These are phyloP conservation scores for Beauveria pseudobassiana DNA, from an alignment of 2,329 filamentous ascomycete species.

Conservation along the genomic window DNA sequence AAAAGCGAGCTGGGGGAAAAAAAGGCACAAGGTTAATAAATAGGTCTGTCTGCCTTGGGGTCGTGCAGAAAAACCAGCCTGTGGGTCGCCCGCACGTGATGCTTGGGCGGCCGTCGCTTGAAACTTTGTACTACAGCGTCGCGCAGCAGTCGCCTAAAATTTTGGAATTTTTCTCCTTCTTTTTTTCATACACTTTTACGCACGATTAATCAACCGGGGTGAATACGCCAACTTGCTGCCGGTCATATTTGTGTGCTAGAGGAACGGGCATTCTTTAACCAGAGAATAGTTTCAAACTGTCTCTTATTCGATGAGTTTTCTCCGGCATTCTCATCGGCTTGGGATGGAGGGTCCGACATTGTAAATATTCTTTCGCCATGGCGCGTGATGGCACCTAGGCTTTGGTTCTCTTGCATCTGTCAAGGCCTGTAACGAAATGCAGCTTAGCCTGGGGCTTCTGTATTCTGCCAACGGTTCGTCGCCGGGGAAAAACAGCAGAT, in stretches of 20 bases:
- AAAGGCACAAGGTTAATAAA: not conserved
- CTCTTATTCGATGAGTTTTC: slow-evolving; percentile 9
- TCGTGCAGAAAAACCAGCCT: not conserved
- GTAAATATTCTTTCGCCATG: not conserved
- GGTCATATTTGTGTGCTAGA: slow-evolving; percentile 58
- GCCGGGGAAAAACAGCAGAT: not conserved
- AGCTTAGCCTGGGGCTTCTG: not conserved
- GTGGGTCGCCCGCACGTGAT: slow-evolving; percentile 21
- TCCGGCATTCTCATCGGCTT: slow-evolving; percentile 6
- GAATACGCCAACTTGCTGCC: slow-evolving; percentile 41
- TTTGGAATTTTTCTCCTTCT: not conserved
- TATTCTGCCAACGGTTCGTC: not conserved
- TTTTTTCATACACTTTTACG: slow-evolving; percentile 37
- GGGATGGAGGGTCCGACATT: slow-evolving; percentile 13
- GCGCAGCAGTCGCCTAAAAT: not conserved
- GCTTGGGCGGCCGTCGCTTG: not conserved
- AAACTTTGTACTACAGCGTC: not conserved
- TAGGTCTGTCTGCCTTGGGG: not conserved
- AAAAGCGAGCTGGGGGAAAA: not conserved
- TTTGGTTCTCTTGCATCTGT: not conserved
- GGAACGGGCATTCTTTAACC: slow-evolving; percentile 23
- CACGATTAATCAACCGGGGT: slow-evolving; percentile 56
- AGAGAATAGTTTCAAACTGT: not conserved
- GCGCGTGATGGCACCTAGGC: not conserved
- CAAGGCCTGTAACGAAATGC: not conserved